Evolutionary conservation across 192 early-diverging fungal species (phyloP).

Genomic region (Coemansia sp.): DNA sequence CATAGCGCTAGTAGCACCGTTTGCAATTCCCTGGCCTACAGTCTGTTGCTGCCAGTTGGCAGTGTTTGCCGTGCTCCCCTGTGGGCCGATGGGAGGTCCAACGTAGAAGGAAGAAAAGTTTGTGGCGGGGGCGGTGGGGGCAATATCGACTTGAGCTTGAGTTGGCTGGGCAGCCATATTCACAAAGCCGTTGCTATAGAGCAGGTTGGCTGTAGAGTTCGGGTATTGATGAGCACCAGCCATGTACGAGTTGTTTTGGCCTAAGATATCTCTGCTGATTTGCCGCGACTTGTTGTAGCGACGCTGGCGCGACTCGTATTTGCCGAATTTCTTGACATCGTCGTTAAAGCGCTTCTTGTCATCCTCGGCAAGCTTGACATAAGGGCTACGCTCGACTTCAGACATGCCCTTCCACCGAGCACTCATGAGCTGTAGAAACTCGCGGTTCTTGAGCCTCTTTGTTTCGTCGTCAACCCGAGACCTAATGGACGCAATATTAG

Average conservation of each 20-base stretch:
- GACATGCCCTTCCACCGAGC: conserved; percentile 54
- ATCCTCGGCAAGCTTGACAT: conserved; percentile 42
- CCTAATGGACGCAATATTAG: conserved; percentile 17
- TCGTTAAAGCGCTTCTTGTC: conserved; percentile 56
- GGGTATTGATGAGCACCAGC: neutral
- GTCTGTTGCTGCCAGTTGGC: conserved; percentile 12
- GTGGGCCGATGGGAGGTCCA: conserved; percentile 2
- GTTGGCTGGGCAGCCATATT: neutral
- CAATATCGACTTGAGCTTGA: neutral
- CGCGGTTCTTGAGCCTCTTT: conserved; percentile 58
- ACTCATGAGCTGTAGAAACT: conserved; percentile 60
- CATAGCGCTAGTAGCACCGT: neutral
- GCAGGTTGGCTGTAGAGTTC: neutral
- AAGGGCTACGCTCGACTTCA: conserved; percentile 48
- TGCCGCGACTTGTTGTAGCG: conserved; percentile 41
- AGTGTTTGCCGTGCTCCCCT: conserved; percentile 5
- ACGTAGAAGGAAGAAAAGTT: conserved; percentile 14
- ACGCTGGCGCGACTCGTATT: conserved; percentile 58
- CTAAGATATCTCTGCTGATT: neutral
- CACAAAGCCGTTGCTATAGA: neutral
- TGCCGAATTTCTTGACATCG: conserved; percentile 54
- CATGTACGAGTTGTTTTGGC: neutral
- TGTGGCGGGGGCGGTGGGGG: neutral
- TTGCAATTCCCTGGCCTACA: neutral
- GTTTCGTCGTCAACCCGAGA: conserved; percentile 46